Evolutionary conservation across 371 early-diverging fungal genomes (phyloP).

Genomic region (Apophysomyces variabilis): DNA sequence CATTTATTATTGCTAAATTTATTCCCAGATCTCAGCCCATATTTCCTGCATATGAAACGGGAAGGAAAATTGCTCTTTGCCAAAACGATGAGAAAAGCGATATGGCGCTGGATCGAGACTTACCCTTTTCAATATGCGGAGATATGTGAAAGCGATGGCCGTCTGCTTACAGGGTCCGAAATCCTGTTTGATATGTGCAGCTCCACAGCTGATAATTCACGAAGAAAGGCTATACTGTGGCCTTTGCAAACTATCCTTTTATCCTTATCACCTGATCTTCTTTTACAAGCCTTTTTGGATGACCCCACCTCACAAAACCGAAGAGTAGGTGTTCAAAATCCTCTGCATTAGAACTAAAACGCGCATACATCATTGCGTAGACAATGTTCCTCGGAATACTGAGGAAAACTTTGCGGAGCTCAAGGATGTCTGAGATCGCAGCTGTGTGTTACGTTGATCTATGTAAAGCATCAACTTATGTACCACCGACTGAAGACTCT

Average conservation of each 20-base stretch:
- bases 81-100: constrained; percentile 70
- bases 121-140: constrained; percentile 76
- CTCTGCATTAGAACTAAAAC: background rate
- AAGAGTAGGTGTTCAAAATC: constrained; percentile 26
- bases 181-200: constrained; percentile 76
- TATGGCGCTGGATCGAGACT: constrained; percentile 89
- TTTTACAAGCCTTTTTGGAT: constrained; percentile 58
- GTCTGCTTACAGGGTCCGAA: constrained; percentile 77
- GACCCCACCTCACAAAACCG: constrained; percentile 37
- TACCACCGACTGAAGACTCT: constrained; percentile 62
- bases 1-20: constrained; percentile 12
- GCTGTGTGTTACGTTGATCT: constrained; percentile 76
- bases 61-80: constrained; percentile 71
- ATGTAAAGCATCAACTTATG: constrained; percentile 72
- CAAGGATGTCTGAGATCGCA: constrained; percentile 66
- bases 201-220: constrained; percentile 65
- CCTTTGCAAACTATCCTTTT: constrained; percentile 80
- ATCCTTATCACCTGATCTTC: constrained; percentile 76
- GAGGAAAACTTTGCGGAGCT: constrained; percentile 60
- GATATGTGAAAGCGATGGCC: constrained; percentile 61
- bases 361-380: constrained; percentile 14
- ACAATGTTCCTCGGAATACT: constrained; percentile 71
- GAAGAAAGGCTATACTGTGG: constrained; percentile 73
- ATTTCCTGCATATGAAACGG: constrained; percentile 68
- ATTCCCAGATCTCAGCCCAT: constrained; percentile 61